Percentiles rank a stretch among this genome's conserved stretches.
These are phyloP conservation scores for Musa balbisiana DNA, from an alignment of 202 grass and related monocot species.

Conservation along the genomic window DNA sequence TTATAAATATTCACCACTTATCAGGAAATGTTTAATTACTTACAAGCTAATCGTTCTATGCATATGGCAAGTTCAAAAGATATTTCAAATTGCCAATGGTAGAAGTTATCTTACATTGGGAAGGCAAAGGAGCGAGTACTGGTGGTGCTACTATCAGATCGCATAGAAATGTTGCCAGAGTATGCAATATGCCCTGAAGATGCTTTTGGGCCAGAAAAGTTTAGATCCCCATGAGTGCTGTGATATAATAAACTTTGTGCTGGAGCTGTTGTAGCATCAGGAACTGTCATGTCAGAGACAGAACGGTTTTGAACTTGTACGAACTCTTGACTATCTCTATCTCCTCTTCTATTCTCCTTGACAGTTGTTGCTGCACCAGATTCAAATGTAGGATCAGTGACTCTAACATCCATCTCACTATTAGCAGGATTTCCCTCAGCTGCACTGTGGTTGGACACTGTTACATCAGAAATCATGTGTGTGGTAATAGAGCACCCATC, in stretches of 20 bases:
- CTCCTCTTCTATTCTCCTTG: background rate
- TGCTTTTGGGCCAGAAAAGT: conserved; percentile 8
- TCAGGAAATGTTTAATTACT: too few species aligned
- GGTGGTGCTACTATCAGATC: conserved; percentile 17
- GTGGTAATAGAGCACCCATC: background rate
- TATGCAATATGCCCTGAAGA: conserved; percentile 9
- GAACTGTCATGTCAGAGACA: background rate
- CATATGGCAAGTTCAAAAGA: background rate
- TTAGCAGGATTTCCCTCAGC: background rate
- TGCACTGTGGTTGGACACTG: background rate
- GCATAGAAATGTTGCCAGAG: conserved; percentile 21
- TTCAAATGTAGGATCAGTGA: background rate
- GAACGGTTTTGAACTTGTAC: background rate
- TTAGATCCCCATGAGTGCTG: background rate
- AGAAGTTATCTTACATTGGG: conserved; percentile 4
- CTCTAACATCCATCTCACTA: background rate
- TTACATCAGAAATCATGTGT: background rate
- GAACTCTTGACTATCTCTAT: background rate
- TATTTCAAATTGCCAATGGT: background rate
- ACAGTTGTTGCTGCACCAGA: background rate
- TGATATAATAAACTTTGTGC: background rate
- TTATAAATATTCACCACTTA: too few species aligned
- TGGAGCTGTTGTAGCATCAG: background rate
- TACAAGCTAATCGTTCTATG: background rate
- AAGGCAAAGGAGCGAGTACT: conserved; percentile 20